Base-by-base conservation (phyloP, 805 yeast genomes). In the Ogataea methanolica region DNA sequence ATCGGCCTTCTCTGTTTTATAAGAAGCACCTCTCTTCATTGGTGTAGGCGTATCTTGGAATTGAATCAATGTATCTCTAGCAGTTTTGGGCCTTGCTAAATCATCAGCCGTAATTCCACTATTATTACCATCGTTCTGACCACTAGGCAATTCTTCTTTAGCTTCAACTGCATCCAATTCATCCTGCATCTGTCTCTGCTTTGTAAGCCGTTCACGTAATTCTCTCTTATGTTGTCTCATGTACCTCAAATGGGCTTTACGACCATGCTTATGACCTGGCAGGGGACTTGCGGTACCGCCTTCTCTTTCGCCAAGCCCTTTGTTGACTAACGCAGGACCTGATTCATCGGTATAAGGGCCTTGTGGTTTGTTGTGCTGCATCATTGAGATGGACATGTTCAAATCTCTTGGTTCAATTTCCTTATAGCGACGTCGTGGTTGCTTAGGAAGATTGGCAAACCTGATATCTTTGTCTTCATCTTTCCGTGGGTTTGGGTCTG, bases 361-460 rank as follows among this genome's bases (percentile, higher is more conserved):
- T 37, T 63, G 61, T 23, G 61, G 65, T n/a, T 67, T 69, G 37
- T 74, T 71, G 45, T 76, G 74, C 55, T 85, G 85, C 69, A 91
- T 70, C 83, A 90, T 82, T 38, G 89, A 82, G 55, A 90, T 85
- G 4, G 96, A 89, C 70, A 84, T 74, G 62, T 75, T 84, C 81
- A 90, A 83, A 60, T 91, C 97, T 42, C 85, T 79, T 1, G 97
- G 96, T 33, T 85, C 83, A 12, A 87, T 70, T 21, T 82, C 78
- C n/a, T 67, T 70, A 51, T 40, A 47, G 21, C 58, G 50, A 41
- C 60, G 60, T 49, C 71, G 71, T 11, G 69, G 69, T 0, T 87
- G 82, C 36, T 69, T 79, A 0, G 88, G 88, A 23, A 84, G 67
- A 42, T 67, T 68, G 2, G 79, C 90, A 61, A 85, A 85, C 45